A percentile compares a stretch with the other conserved stretches of the same genome.
These are phyloP conservation scores for Neofusicoccum laricinum DNA, from an alignment of 2,329 filamentous ascomycete species.

Conservation along the genomic window DNA sequence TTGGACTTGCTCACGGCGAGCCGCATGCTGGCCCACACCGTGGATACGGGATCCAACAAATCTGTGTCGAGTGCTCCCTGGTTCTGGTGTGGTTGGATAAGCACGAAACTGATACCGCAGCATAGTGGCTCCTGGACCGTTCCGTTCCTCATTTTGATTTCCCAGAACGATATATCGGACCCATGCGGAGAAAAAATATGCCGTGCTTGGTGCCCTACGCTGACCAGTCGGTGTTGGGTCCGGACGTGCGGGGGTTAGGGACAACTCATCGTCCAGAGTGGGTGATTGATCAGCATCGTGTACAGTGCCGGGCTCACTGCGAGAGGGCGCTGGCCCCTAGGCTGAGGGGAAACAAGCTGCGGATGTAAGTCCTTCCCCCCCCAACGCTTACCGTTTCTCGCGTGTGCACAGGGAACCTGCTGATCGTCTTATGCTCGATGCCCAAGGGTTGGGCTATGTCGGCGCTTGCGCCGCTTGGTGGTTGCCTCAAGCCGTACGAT, in stretches of 20 bases:
- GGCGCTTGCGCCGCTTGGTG: background rate
- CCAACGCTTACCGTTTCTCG: too few species aligned
- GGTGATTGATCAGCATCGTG: background rate
- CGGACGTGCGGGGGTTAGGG: background rate
- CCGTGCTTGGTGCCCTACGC: too few species aligned
- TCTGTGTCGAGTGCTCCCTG: too few species aligned
- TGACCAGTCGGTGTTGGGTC: background rate
- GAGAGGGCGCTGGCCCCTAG: too few species aligned
- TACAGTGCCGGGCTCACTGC: too few species aligned
- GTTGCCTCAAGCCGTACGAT: background rate
- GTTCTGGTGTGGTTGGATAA: too few species aligned
- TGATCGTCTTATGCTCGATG: background rate
- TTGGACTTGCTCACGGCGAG: slow-evolving; percentile 20
- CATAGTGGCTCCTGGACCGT: too few species aligned
- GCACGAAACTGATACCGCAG: too few species aligned
- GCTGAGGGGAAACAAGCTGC: background rate
- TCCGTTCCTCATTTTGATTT: too few species aligned
- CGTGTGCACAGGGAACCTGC: too few species aligned
- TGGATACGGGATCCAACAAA: background rate
- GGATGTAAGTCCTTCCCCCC: background rate
- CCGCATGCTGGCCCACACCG: background rate
- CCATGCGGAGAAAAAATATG: too few species aligned
- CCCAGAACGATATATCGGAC: too few species aligned
- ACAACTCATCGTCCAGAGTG: background rate
- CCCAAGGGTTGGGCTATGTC: background rate